A percentile compares a stretch with the other conserved stretches of the same genome.
These are phyloP conservation scores for Magnaporthiopsis rhizophila DNA, from an alignment of 2,329 filamentous ascomycete genomes.

Conservation along the genomic window DNA sequence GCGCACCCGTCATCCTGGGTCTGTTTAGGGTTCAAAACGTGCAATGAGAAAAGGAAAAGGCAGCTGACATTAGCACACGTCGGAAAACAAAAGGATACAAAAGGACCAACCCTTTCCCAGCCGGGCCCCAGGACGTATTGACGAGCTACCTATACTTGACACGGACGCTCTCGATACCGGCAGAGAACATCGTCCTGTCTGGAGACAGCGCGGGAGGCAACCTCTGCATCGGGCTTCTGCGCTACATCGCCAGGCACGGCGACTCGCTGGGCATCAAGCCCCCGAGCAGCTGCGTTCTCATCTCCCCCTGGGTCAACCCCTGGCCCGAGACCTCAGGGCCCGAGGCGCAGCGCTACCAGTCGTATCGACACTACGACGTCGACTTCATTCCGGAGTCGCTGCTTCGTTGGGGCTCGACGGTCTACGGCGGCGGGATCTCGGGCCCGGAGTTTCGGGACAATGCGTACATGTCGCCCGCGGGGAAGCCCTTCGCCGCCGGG, in stretches of 20 bases:
- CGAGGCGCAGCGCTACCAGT: slow-evolving; percentile 14
- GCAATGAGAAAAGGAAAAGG: too few relatives aligned
- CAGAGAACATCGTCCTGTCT: slow-evolving; percentile 31
- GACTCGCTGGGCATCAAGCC: slow-evolving; percentile 20
- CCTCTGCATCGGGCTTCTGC: slow-evolving; percentile 32
- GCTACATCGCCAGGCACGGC: slow-evolving; percentile 35
- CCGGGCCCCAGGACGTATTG: slow-evolving; percentile 39
- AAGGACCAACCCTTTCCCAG: slow-evolving; percentile 35
- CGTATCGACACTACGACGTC: neutral
- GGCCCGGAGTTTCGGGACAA: slow-evolving; percentile 18
- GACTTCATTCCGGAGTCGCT: neutral
- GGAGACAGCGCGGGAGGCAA: slow-evolving; percentile 45
- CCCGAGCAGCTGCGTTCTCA: slow-evolving; percentile 31
- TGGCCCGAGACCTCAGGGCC: slow-evolving; percentile 8
- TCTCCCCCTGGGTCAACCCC: slow-evolving; percentile 19
- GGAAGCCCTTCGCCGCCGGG: slow-evolving; percentile 27
- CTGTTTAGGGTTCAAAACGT: neutral
- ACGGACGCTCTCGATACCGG: slow-evolving; percentile 27
- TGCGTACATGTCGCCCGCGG: slow-evolving; percentile 27
- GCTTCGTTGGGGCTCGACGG: slow-evolving; percentile 29
- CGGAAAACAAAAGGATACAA: slow-evolving; percentile 18
- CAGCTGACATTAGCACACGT: neutral
- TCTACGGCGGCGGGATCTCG: slow-evolving; percentile 22
- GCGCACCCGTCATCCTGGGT: neutral
- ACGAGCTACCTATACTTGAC: slow-evolving; percentile 37